Conservation (phyloP, 2,329 filamentous ascomycete genomes). For the Talaromyces marneffei region DNA sequence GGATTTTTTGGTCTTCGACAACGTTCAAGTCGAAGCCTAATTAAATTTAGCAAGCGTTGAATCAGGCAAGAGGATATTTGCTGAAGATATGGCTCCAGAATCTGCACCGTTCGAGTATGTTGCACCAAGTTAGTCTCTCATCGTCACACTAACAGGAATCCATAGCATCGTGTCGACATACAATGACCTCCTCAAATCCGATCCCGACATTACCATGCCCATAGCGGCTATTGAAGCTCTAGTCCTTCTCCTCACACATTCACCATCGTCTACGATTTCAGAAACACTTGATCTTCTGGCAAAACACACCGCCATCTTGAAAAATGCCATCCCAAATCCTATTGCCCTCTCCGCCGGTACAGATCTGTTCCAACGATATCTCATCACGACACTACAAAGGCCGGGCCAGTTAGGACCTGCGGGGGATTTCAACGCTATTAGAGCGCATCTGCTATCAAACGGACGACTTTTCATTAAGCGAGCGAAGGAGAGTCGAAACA, state of each 20-base stretch:
- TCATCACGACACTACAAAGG: conserved; percentile 65
- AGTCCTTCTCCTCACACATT: conserved; percentile 75
- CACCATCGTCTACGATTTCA: conserved; percentile 77
- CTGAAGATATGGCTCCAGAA: conserved; percentile 27
- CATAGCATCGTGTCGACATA: conserved; percentile 59
- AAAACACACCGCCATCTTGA: conserved; percentile 69
- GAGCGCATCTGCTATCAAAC: conserved; percentile 78
- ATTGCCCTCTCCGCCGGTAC: conserved; percentile 90
- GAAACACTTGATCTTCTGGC: conserved; percentile 86
- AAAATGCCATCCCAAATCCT: conserved; percentile 74
- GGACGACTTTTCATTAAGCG: conserved; percentile 78
- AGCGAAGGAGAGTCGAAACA: conserved; percentile 76
- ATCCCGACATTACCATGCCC: conserved; percentile 87
- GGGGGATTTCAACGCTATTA: conserved; percentile 74
- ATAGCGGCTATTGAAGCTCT: conserved; percentile 90
- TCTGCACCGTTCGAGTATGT: conserved; percentile 37
- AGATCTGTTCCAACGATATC: conserved; percentile 90
- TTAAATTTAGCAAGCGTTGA: background rate
- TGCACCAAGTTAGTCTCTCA: no score
- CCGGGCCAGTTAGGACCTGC: conserved; percentile 46
- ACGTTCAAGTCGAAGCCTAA: background rate
- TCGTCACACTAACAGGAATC: conserved; percentile 14
- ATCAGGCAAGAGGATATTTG: background rate
- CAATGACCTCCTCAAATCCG: conserved; percentile 57
- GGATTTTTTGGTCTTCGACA: background rate